Evolutionary conservation across 768 basidiomycete genomes (phyloP).

Genomic region (Kwoniella heveanensis): DNA sequence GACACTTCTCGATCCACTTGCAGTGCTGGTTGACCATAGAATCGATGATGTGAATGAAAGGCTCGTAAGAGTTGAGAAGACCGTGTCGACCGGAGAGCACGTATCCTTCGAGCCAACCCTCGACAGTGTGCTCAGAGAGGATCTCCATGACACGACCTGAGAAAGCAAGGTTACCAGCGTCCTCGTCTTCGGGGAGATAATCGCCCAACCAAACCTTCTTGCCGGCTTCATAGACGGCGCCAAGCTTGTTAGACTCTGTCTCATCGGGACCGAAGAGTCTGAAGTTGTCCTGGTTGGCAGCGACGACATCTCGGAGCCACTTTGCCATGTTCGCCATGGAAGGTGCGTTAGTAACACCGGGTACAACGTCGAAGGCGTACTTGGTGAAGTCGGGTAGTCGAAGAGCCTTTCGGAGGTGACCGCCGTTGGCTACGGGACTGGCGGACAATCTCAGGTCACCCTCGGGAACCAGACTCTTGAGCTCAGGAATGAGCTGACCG

Average conservation of each 20-base stretch:
- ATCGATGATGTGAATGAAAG: slow-evolving; percentile 78
- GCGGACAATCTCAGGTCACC: slow-evolving; percentile 44
- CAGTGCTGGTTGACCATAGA: slow-evolving; percentile 61
- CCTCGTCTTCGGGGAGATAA: slow-evolving; percentile 75
- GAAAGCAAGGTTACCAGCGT: slow-evolving; percentile 25
- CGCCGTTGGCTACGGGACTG: slow-evolving; percentile 49
- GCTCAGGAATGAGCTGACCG: slow-evolving; percentile 63
- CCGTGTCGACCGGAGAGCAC: slow-evolving; percentile 75
- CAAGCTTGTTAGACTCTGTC: slow-evolving; percentile 81
- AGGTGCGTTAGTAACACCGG: slow-evolving; percentile 33
- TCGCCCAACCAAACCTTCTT: slow-evolving; percentile 66
- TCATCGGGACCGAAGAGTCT: slow-evolving; percentile 61
- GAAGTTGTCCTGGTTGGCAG: slow-evolving; percentile 37
- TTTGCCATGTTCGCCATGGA: slow-evolving; percentile 44
- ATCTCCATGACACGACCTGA: slow-evolving; percentile 86
- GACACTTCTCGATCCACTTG: slow-evolving; percentile 82
- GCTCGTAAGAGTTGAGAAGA: slow-evolving; percentile 85
- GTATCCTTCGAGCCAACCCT: slow-evolving; percentile 80
- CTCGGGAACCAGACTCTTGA: slow-evolving; percentile 66
- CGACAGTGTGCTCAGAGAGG: slow-evolving; percentile 57
- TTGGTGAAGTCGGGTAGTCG: slow-evolving; percentile 39
- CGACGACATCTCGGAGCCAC: slow-evolving; percentile 44
- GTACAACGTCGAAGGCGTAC: slow-evolving; percentile 41
- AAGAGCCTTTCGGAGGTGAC: slow-evolving; percentile 33
- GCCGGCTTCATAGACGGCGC: slow-evolving; percentile 61